Conservation (phyloP, 371 early-diverging fungal species). For the Rhizomucor pusillus region DNA sequence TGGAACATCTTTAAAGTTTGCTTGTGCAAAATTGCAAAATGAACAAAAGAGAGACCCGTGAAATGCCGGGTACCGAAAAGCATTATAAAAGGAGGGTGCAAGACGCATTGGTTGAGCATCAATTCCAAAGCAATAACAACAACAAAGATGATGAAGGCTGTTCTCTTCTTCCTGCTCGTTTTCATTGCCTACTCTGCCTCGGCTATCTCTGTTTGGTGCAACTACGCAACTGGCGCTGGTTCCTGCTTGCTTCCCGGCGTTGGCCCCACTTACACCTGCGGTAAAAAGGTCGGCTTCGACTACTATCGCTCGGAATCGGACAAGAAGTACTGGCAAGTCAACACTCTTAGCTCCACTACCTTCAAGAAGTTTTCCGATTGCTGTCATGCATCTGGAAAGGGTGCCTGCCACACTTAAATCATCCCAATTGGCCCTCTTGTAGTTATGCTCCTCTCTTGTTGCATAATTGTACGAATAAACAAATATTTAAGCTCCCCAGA, state of each 20-base stretch:
- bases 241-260: slow-evolving; percentile 4
- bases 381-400: slow-evolving; percentile 4
- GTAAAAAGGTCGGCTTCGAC: not conserved
- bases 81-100: no score
- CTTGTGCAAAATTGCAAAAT: no score
- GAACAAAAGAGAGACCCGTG: no score
- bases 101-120: no score
- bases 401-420: slow-evolving; percentile 2
- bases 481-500: no score
- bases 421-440: no score
- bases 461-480: no score
- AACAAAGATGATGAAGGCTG: slow-evolving; percentile 2
- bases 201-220: slow-evolving; percentile 6
- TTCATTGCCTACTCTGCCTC: slow-evolving; percentile 1
- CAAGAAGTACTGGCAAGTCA: slow-evolving; percentile 5
- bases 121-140: no score
- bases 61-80: no score
- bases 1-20: no score
- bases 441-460: no score
- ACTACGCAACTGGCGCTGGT: not conserved
- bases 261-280: slow-evolving; percentile 4
- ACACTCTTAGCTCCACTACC: not conserved
- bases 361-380: slow-evolving; percentile 2
- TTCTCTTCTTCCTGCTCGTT: not conserved
- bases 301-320: slow-evolving; percentile 1